Evolutionary conservation across 2,329 filamentous ascomycete genomes (phyloP), one percentile per base, ranked within the genome.

Genomic region (Verticillium tricorpus): DNA sequence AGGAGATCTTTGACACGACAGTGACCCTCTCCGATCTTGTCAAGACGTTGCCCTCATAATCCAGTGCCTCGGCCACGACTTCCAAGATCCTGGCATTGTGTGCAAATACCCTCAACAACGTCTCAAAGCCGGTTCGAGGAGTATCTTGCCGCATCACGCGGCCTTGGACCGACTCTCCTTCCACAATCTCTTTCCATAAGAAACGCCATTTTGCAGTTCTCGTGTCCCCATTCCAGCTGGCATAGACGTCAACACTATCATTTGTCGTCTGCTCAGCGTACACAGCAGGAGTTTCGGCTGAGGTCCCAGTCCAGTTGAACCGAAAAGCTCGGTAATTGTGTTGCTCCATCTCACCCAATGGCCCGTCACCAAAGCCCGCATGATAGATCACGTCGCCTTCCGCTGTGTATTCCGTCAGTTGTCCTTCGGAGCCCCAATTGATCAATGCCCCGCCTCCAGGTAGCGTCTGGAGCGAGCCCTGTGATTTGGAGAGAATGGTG

Each of bases 301-400:
- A 82, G 11, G 73, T 69, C 0, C 80, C 82, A 2, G 77, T 76
- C 84, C 84, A 88, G 60, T 79, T 74, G 65, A 76, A 80, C 67
- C 82, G 83, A 70, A 82, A 82, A 2, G 78, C 79, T 35, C 84
- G 79, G 67, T 87, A 88, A 59, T 81, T 84, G 45, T 50, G 45
- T 67, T 81, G 77, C 2, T 82, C 77, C 69, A 70, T 70, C 66
- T 70, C 68, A 61, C 69, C 71, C 64, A 77, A 60, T 60, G 69
- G 56, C 67, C 77, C 67, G 1, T 72, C 70, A 57, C 74, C 76
- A 35, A 85, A 73, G 66, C 82, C 81, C 2, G 76, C 76, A 62
- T 86, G 81, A 74, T 84, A 85, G n/a, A 86, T 73, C 5, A 80
- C 69, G 9, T 77, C 71, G 8, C 84, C 84, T n/a, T 80, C 76